These are phyloP conservation scores for Spongiforma sp. DNA, from an alignment of 1,284 basidiomycete species.

Conservation along the genomic window DNA sequence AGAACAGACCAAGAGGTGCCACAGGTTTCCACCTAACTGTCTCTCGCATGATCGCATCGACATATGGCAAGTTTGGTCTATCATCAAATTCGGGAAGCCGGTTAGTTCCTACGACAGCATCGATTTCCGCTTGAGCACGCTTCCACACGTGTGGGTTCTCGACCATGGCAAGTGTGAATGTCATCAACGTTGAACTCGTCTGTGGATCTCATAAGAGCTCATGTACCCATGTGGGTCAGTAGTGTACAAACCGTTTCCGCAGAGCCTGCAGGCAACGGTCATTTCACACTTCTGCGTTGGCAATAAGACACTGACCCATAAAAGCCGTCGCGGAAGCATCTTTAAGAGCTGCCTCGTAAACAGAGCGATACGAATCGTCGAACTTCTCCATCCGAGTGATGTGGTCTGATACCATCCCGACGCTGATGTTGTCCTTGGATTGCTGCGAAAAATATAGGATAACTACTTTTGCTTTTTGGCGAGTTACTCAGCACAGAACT, in stretches of 20 bases:
- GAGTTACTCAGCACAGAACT: not conserved
- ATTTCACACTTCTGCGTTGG: not conserved
- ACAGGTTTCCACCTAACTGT: conserved; percentile 32
- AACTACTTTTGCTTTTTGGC: not conserved
- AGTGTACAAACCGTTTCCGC: conserved; percentile 25
- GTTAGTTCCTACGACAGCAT: conserved; percentile 40
- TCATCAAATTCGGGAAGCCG: conserved; percentile 47
- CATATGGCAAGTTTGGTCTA: conserved; percentile 41
- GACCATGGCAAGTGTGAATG: conserved; percentile 43
- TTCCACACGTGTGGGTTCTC: conserved; percentile 37
- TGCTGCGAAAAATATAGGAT: conserved; percentile 21
- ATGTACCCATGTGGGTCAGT: not conserved
- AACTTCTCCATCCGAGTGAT: conserved; percentile 23
- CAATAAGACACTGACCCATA: conserved; percentile 17
- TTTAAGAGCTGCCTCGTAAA: conserved; percentile 27
- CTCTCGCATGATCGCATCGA: conserved; percentile 46
- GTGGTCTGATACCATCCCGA: conserved; percentile 25
- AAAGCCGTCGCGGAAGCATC: conserved; percentile 19
- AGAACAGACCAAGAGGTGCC: conserved; percentile 25
- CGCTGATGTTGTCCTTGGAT: conserved; percentile 3
- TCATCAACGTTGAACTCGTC: conserved; percentile 14
- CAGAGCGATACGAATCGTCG: conserved; percentile 6
- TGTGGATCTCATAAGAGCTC: conserved; percentile 14
- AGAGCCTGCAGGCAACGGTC: conserved; percentile 10
- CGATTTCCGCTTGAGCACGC: conserved; percentile 45